Evolutionary conservation across 2,329 filamentous ascomycete species (phyloP).

Genomic region (Didymella keratinophila): DNA sequence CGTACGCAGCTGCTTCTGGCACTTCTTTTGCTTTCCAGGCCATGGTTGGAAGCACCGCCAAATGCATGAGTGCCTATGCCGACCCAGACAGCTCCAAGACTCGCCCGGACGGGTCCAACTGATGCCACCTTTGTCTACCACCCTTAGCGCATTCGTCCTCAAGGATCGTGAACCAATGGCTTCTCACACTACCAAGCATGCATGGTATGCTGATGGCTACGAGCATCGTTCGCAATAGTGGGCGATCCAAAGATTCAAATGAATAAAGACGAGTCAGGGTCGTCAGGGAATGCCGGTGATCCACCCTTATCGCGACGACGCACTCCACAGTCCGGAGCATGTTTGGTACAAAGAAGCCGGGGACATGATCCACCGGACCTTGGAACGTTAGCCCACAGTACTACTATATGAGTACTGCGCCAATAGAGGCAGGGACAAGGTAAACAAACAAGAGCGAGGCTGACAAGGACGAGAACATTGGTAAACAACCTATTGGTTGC

Average conservation of each 20-base stretch:
- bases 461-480: background rate
- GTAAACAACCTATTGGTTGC: conserved; percentile 4
- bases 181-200: too few species aligned
- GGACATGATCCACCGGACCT: background rate
- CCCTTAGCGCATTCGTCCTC: background rate
- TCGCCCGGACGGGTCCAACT: background rate
- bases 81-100: background rate
- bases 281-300: too few species aligned
- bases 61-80: background rate
- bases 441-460: background rate
- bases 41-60: background rate
- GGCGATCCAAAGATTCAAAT: too few species aligned
- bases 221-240: too few species aligned
- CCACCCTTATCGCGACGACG: too few species aligned
- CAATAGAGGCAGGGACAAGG: background rate
- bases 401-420: background rate
- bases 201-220: too few species aligned
- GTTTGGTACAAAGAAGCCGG: background rate
- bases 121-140: background rate
- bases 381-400: background rate
- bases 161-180: background rate
- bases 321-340: too few species aligned
- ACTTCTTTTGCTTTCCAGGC: background rate
- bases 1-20: background rate
- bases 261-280: too few species aligned